Evolutionary conservation across 306 rosid species (phyloP).

Genomic region (Dalbergia cultrata): DNA sequence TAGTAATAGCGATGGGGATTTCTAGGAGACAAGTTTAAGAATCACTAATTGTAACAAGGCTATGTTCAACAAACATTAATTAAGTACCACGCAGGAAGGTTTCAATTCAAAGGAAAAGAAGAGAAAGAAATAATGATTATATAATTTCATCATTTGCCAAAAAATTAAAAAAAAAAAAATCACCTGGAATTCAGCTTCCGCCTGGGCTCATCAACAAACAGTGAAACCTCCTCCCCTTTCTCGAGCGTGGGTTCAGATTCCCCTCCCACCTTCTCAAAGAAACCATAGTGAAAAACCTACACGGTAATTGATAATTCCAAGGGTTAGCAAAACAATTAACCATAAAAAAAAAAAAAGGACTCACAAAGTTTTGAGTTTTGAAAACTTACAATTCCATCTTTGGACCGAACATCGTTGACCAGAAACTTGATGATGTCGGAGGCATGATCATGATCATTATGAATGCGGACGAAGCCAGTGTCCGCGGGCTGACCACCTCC

Average conservation of each 20-base stretch:
- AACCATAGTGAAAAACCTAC: slow-evolving; percentile 77
- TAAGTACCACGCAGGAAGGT: background rate
- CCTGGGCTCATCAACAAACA: slow-evolving; percentile 75
- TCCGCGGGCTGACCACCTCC: slow-evolving; percentile 92
- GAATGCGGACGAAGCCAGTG: slow-evolving; percentile 57
- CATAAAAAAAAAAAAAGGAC: background rate
- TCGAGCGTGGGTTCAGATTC: slow-evolving; percentile 47
- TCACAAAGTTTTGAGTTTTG: background rate
- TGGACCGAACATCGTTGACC: slow-evolving; percentile 74
- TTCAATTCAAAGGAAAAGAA: background rate
- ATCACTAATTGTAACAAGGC: background rate
- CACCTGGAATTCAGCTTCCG: slow-evolving; percentile 76
- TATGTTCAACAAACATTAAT: background rate
- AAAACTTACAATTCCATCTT: slow-evolving; percentile 68
- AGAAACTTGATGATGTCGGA: slow-evolving; percentile 54
- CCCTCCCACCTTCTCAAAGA: slow-evolving; percentile 54
- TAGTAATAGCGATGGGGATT: too few species aligned
- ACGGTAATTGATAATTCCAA: background rate
- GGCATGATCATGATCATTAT: background rate
- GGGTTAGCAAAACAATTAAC: background rate
- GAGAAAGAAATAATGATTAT: background rate
- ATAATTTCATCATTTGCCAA: background rate
- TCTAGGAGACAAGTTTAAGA: background rate
- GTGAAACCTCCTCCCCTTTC: slow-evolving; percentile 60
- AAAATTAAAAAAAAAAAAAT: background rate